Evolutionary conservation across 768 basidiomycete genomes (phyloP).

Genomic region (Hysterangium stoloniferum): DNA sequence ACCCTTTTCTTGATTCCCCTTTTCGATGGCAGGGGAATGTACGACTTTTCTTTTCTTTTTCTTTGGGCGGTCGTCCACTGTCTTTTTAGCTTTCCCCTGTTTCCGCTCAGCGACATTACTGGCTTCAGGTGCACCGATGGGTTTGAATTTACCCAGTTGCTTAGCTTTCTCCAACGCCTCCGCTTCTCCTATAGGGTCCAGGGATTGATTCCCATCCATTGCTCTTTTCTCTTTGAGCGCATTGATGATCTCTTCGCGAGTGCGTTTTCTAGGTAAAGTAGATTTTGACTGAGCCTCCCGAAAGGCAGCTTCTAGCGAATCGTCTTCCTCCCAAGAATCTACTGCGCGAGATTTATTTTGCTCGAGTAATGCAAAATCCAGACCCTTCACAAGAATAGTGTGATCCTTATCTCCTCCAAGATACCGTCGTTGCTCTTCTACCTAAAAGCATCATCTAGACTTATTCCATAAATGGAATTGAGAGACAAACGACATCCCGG

Average conservation of each 20-base stretch:
- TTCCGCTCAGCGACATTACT: conserved; percentile 24
- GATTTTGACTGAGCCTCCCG: conserved; percentile 31
- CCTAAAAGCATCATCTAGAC: conserved; percentile 29
- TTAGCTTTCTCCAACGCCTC: conserved; percentile 20
- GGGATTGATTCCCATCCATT: conserved; percentile 20
- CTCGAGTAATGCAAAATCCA: conserved; percentile 81
- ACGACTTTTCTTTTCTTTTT: conserved; percentile 45
- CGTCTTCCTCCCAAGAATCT: conserved; percentile 58
- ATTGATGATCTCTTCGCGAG: conserved; percentile 67
- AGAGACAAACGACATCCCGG: conserved; percentile 43
- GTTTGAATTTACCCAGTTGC: conserved; percentile 27
- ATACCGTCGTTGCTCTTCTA: conserved; percentile 68
- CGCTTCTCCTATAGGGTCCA: conserved; percentile 13
- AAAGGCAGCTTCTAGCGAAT: conserved; percentile 73
- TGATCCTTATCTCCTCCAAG: conserved; percentile 83
- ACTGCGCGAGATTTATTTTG: conserved; percentile 66
- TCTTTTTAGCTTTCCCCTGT: conserved; percentile 44
- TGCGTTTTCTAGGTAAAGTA: conserved; percentile 51
- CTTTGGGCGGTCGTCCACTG: conserved; percentile 34
- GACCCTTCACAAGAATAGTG: conserved; percentile 81
- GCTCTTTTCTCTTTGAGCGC: conserved; percentile 62
- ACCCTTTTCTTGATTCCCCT: conserved; percentile 15
- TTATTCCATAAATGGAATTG: background rate
- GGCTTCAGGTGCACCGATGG: conserved; percentile 16
- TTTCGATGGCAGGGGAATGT: no score